phyloP scores from a whole-genome alignment of 2,329 filamentous ascomycete genomes.

The Penicillium polonicum region DNA sequence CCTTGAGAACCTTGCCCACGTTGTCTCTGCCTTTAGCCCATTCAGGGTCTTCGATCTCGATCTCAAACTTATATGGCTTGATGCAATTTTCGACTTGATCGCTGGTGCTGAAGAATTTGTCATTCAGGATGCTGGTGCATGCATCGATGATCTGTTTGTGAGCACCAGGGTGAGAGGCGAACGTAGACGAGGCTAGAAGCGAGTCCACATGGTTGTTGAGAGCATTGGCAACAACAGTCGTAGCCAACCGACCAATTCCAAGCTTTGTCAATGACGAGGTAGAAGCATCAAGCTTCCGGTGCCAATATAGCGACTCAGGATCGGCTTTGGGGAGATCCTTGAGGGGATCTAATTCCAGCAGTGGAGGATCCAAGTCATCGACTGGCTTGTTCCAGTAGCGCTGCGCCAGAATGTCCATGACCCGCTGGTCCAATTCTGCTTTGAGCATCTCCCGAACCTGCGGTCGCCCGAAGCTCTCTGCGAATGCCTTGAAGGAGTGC shows the following conservation, averaged over 20 bases:
- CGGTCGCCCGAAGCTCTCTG: constrained; percentile 81
- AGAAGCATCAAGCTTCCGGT: constrained; percentile 88
- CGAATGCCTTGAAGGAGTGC: constrained; percentile 93
- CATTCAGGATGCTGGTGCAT: constrained; percentile 83
- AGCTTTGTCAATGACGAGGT: constrained; percentile 88
- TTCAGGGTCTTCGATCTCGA: constrained; percentile 87
- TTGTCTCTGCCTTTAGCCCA: constrained; percentile 86
- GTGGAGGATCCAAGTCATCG: constrained; percentile 68
- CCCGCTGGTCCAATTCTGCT: constrained; percentile 87
- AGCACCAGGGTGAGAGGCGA: constrained; percentile 86
- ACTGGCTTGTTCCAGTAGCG: constrained; percentile 97
- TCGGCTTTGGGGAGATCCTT: constrained; percentile 80
- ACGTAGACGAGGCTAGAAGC: constrained; percentile 77
- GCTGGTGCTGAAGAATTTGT: constrained; percentile 93
- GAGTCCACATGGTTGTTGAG: constrained; percentile 80
- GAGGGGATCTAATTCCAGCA: constrained; percentile 69
- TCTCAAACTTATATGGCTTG: constrained; percentile 97
- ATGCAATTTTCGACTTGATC: constrained; percentile 99
- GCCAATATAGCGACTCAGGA: constrained; percentile 85
- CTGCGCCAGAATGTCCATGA: constrained; percentile 87
- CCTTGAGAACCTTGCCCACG: constrained; percentile 75
- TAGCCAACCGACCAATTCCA: constrained; percentile 87
- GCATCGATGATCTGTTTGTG: constrained; percentile 90
- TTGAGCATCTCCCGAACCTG: constrained; percentile 90
- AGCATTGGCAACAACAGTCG: constrained; percentile 84